These are phyloP conservation scores for Kuraishia molischiana DNA, from an alignment of 805 yeast species.

Conservation along the genomic window DNA sequence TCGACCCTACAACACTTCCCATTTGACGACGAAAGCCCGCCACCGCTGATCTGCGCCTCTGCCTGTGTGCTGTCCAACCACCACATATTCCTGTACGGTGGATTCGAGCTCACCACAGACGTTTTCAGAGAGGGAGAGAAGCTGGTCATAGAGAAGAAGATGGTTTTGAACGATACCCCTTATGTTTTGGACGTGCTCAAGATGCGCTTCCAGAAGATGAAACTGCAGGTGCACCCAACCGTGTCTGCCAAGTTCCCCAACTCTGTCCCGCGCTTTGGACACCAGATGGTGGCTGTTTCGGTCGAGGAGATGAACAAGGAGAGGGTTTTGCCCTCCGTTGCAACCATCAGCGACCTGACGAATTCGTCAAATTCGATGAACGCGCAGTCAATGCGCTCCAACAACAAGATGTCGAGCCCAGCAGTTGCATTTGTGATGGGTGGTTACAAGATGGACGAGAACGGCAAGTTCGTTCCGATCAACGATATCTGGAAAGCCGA, in stretches of 20 bases:
- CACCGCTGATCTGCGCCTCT: conserved; percentile 38
- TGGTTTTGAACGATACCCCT: conserved; percentile 40
- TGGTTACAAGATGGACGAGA: conserved; percentile 28
- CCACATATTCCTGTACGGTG: conserved; percentile 62
- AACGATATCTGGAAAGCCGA: conserved; percentile 33
- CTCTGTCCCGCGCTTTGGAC: conserved; percentile 24
- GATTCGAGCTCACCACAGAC: conserved; percentile 36
- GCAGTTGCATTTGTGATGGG: conserved; percentile 35
- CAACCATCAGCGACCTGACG: background rate
- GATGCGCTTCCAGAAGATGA: conserved; percentile 37
- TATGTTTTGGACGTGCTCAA: conserved; percentile 49
- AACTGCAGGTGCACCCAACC: conserved; percentile 20
- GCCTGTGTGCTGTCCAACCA: conserved; percentile 42
- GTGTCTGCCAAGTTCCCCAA: conserved; percentile 13
- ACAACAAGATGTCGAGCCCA: conserved; percentile 10
- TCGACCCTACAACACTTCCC: conserved; percentile 13
- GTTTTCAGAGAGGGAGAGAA: conserved; percentile 14
- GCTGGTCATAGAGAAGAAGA: conserved; percentile 22
- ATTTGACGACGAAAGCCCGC: conserved; percentile 34
- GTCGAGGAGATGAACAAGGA: conserved; percentile 19
- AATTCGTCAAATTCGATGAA: background rate
- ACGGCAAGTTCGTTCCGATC: conserved; percentile 17
- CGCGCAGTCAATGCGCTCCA: background rate
- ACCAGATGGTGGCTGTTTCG: conserved; percentile 12
- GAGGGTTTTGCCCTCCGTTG: conserved; percentile 1